Conservation (phyloP, 2,329 filamentous ascomycete species). For the Diaporthe vaccinii region DNA sequence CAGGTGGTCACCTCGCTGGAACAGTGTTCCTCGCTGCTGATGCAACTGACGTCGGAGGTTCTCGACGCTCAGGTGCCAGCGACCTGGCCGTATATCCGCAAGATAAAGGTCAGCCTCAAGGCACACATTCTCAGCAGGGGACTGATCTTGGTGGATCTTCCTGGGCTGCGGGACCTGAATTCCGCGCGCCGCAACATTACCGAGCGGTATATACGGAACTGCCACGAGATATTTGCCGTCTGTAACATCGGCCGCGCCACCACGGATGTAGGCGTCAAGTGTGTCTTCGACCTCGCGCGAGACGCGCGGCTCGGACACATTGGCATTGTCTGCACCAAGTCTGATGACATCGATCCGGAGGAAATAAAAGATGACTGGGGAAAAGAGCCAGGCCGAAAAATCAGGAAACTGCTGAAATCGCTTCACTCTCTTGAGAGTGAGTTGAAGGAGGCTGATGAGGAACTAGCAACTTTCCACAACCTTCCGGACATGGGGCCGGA, state of each 20-base stretch:
- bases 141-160: conserved; percentile 62
- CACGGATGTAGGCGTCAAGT: conserved; percentile 56
- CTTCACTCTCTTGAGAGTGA: background rate
- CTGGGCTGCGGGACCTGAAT: conserved; percentile 63
- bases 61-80: conserved; percentile 40
- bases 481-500: background rate
- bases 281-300: conserved; percentile 57
- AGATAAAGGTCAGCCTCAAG: conserved; percentile 59
- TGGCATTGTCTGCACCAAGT: conserved; percentile 59
- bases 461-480: background rate
- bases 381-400: background rate
- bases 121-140: conserved; percentile 63
- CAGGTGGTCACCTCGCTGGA: conserved; percentile 36
- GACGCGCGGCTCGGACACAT: conserved; percentile 55
- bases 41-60: conserved; percentile 54
- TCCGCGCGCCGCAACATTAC: conserved; percentile 58
- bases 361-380: background rate
- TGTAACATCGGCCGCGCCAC: conserved; percentile 57
- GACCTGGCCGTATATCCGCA: conserved; percentile 61
- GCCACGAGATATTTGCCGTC: conserved; percentile 62
- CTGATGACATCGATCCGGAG: conserved; percentile 49
- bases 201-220: conserved; percentile 59
- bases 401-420: background rate
- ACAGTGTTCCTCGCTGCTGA: conserved; percentile 53
- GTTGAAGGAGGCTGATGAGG: background rate